Base-by-base conservation (phyloP, 306 rosid species). In the Quercus engelmannii region DNA sequence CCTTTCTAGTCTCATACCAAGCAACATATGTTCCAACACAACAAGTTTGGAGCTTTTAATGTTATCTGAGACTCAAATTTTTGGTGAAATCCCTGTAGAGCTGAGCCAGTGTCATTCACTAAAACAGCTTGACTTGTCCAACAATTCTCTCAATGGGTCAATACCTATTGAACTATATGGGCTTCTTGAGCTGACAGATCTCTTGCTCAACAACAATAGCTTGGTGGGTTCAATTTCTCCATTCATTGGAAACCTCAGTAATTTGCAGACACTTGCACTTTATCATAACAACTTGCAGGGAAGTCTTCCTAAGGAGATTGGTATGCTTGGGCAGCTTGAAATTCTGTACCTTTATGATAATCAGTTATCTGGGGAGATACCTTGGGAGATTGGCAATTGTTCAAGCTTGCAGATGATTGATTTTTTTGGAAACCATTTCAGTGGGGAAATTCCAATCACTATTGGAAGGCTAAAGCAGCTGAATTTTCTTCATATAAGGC, bases 401-500 rank as follows among this genome's bases (percentile, higher is more conserved):
- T 87, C 93, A 2, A 89, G 92, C 74, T 84, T 95, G 85, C 92
- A 88, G 67, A 90, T 87, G 99, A 69, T 95, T 77, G 98, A 95
- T 85, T 93, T 93, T 69, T 93, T 81, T 12, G 99, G 98, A 26
- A 95, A 95, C 83, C 78, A 73, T 9, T 93, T 95, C 85, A 59
- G 82, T 54, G 96, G 93, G 35, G 84, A 91, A 56, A 88, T 95
- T 83, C 98, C 98, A 2, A 55, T 83, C 83, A 93, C 94, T 25
- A 67, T 95, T 80, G 99, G 99, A 65, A 86, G 89, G 83, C 86
- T 95, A 21, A 86, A 81, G 59, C 89, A 88, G 62, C 81, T 95
- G 88, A 90, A 87, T 64, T 90, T 95, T 38, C 92, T 95, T 88
- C 96, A 95, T 83, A 85, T 95, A 21, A 84, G 99, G 75, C 98